Conservation (phyloP, 2,329 filamentous ascomycete species). For the Sclerotinia spermophila region DNA sequence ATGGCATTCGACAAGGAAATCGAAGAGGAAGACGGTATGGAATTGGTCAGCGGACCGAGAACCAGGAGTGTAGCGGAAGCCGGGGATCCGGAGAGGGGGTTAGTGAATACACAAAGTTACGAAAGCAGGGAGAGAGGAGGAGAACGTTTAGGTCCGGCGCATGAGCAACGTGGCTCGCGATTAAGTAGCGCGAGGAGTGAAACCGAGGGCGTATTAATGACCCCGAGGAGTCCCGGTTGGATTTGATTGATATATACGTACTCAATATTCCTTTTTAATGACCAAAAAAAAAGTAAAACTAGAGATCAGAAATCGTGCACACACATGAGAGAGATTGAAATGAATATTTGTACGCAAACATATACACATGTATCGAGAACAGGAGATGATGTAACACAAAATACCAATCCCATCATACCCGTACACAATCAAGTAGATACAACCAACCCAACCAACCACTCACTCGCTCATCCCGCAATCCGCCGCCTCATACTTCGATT, state of each 20-base stretch:
- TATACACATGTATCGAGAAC: too few species aligned
- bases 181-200: neutral
- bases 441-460: too few species aligned
- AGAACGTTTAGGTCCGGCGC: neutral
- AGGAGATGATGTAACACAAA: neutral
- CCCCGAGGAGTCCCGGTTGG: neutral
- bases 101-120: neutral
- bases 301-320: too few species aligned
- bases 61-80: neutral
- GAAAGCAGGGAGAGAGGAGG: neutral
- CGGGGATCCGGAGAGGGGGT: neutral
- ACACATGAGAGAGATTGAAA: neutral
- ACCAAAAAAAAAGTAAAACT: neutral
- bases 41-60: neutral
- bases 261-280: neutral
- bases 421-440: neutral
- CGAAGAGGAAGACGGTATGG: neutral
- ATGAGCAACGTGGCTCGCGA: neutral
- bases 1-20: neutral
- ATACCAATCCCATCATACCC: neutral
- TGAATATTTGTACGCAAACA: neutral
- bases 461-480: too few species aligned
- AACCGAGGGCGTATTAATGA: neutral
- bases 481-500: too few species aligned
- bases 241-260: neutral